These are phyloP conservation scores for Stygiomarasmius scandens DNA, from an alignment of 1,284 basidiomycete genomes.

Conservation along the genomic window DNA sequence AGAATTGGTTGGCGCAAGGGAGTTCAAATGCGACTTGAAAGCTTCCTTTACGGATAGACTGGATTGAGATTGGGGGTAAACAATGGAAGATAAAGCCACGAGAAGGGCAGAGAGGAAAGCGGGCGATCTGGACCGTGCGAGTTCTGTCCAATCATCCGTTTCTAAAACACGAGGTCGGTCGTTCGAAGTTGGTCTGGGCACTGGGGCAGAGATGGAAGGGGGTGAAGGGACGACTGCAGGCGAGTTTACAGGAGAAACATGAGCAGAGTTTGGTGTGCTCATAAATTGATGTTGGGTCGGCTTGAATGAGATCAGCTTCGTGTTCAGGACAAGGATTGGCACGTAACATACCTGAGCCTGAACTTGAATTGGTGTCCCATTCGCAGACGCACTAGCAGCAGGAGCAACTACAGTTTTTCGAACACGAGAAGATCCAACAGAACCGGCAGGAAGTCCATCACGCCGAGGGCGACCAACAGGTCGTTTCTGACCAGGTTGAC, in stretches of 20 bases:
- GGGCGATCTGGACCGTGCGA: constrained; percentile 55
- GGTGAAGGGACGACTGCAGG: background rate
- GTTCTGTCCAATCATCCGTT: constrained; percentile 63
- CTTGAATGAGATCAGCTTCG: background rate
- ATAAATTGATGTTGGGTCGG: no score
- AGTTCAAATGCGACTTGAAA: constrained; percentile 69
- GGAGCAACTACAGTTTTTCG: background rate
- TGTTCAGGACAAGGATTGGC: background rate
- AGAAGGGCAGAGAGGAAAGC: constrained; percentile 59
- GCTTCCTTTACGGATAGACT: constrained; percentile 70
- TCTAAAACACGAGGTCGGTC: constrained; percentile 13
- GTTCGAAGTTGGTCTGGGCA: background rate
- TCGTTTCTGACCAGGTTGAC: constrained; percentile 30
- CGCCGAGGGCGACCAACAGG: constrained; percentile 49
- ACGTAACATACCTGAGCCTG: background rate
- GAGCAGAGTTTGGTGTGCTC: no score
- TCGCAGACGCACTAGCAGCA: background rate
- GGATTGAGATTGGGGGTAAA: constrained; percentile 56
- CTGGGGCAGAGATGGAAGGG: background rate
- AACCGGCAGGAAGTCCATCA: constrained; percentile 49
- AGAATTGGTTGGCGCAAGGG: constrained; percentile 48
- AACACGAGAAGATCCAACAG: constrained; percentile 28
- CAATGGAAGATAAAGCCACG: constrained; percentile 49
- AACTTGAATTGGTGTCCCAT: background rate
- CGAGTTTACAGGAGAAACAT: background rate